A percentile compares a stretch with the other conserved stretches of the same genome.
Evolutionary conservation across 2,329 filamentous ascomycete genomes (phyloP).

Genomic region (Xenosphaeropsis pyriputrescens): DNA sequence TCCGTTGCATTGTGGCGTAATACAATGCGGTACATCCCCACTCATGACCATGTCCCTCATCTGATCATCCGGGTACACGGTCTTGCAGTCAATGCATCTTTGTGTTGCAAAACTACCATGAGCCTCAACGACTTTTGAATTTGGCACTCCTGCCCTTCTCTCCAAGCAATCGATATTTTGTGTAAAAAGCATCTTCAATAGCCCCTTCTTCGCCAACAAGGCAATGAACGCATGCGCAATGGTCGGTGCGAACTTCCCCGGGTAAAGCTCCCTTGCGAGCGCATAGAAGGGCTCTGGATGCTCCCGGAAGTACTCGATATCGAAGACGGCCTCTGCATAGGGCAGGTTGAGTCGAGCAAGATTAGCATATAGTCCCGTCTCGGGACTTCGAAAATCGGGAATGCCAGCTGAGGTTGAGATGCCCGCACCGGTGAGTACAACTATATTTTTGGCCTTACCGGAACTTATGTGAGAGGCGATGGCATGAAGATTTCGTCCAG

Average conservation of each 20-base stretch:
- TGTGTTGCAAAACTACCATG: conserved; percentile 92
- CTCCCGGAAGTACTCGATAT: conserved; percentile 73
- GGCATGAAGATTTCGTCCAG: conserved; percentile 53
- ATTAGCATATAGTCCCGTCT: conserved; percentile 88
- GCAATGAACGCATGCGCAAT: conserved; percentile 81
- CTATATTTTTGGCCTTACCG: conserved; percentile 53
- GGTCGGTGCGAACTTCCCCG: conserved; percentile 77
- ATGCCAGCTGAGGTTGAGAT: conserved; percentile 68
- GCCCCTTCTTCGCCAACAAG: conserved; percentile 63
- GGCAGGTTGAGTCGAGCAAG: conserved; percentile 75
- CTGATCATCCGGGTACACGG: conserved; percentile 51
- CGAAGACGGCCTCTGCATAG: conserved; percentile 85
- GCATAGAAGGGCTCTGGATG: conserved; percentile 87
- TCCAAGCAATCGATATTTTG: conserved; percentile 98
- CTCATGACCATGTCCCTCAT: conserved; percentile 58
- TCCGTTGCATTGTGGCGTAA: conserved; percentile 46
- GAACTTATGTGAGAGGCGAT: conserved; percentile 70
- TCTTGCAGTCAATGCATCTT: conserved; percentile 78
- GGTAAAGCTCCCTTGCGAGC: conserved; percentile 82
- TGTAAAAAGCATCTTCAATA: conserved; percentile 79
- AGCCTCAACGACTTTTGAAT: conserved; percentile 74
- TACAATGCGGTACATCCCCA: conserved; percentile 58
- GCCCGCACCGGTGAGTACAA: conserved; percentile 83
- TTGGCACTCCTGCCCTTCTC: conserved; percentile 69
- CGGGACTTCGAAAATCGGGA: conserved; percentile 87